Evolutionary conservation across 495 filamentous ascomycete genomes (phyloP), one percentile per base, ranked within the genome.

Genomic region (Aspergillus bertholletiae): DNA sequence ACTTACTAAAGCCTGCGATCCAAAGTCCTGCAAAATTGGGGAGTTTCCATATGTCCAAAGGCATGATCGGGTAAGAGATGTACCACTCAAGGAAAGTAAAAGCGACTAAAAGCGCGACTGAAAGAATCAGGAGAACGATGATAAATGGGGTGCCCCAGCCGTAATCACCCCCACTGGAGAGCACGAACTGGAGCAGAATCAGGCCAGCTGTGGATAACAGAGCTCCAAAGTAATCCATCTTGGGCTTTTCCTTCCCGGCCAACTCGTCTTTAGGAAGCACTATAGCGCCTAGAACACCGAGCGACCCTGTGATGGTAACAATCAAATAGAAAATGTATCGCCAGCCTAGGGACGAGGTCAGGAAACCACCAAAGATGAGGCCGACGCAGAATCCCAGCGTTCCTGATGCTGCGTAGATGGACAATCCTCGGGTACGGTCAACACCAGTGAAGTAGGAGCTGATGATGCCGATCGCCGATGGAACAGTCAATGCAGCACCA

Each of bases 81-180:
- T 64, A 70, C 17, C 67, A 68, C 52, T 72, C 63, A 21, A 62
- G 44, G 21, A 73, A 8, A 6, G 58, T 55, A 49, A 81, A 81
- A 6, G 55, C 70, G 20, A 59, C 61, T 21, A 81, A 68, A 20
- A 75, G 62, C 8, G 60, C 53, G 30, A 79, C 50, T 2, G 76
- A 68, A 2, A 75, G 27, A 37, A 79, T 60, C 18, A 82, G 55
- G 0, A 80, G 67, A 7, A 66, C 68, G 45, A 76, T 72, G 48
- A 77, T 68, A 51, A 81, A 80, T 0, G 77, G 71, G 5, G 54
- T 62, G 6, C 56, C 54, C 79, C 80, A 81, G 23, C 79, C 79
- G n/a, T 73, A 72, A 5, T 54, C 50, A 43, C 69, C 67, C 1
- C 69, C 69, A 43, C 69, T 64, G 6, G 69, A 72, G 0, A 72